Evolutionary conservation across 2,329 filamentous ascomycete species (phyloP), one percentile per base, ranked within the genome.

Genomic region (Tolypocladium ophioglossoides): DNA sequence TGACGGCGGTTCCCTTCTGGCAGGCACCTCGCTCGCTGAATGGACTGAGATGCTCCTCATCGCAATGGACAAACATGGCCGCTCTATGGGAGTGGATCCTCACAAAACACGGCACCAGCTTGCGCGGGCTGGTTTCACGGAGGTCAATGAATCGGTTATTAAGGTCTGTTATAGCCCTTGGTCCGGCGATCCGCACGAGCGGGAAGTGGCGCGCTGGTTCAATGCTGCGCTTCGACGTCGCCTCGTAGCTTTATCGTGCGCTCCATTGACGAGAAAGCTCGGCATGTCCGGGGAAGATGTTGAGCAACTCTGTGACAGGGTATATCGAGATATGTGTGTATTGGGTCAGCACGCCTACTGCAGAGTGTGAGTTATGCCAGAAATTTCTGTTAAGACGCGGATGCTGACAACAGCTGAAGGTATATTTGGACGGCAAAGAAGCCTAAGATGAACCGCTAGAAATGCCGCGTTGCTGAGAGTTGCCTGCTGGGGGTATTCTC

Each of bases 151-250:
- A 66, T 74, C 79, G 56, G 75, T 81, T 53, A 83, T 86, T 57
- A 77, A 78, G 54, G 71, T 91, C 38, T 86, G 87, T 20, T 76
- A 87, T 66, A 90, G 85, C 64, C 80, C 82, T 35, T 90, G 86
- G 85, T 78, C 80, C 55, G 69, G 73, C 32, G 81, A 87, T 62
- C 73, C 77, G 30, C 77, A 82, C 59, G 76, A 83, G 60, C 84
- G 81, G 58, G 78, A 84, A 47, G 78, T 90, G 50, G 88, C 86
- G 40, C 77, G 82, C 54, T 92, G 86, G 85, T 92, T 91, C 69
- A 88, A 89, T 64, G 72, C 90, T 24, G 84, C 82, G 46, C 75
- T 94, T 62, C 83, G 79, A 8, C 81, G 86, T 64, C 85, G 85
- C 30, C 71, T 91, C 54, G 79, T 87, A 61, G 82, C 83, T 16